Conservation (phyloP, 441 rosid species). For the Raphanus hybrid region DNA sequence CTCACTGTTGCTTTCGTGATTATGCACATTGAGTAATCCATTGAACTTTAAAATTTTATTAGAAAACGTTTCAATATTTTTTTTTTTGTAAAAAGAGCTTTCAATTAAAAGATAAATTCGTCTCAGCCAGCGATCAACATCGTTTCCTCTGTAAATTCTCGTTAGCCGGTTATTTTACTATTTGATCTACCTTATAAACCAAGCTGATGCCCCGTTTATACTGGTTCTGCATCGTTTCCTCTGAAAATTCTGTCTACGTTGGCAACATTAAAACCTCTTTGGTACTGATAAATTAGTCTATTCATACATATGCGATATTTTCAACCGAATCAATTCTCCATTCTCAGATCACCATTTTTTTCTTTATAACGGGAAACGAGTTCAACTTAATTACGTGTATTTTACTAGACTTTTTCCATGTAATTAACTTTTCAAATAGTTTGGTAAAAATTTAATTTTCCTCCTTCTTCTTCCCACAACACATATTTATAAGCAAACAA, state of each 20-base stretch:
- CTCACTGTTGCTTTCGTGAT: slow-evolving; percentile 33
- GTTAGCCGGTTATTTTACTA: neutral
- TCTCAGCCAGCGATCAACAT: slow-evolving; percentile 1
- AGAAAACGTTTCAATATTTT: neutral
- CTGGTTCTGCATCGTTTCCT: neutral
- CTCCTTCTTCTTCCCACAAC: slow-evolving; percentile 5
- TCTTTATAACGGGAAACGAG: neutral
- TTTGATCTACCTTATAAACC: neutral
- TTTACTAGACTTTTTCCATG: neutral
- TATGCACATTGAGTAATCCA: slow-evolving; percentile 38
- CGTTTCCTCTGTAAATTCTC: neutral
- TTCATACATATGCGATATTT: neutral
- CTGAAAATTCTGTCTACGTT: neutral
- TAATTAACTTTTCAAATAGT: neutral
- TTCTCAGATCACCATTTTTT: neutral
- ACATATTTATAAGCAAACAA: neutral
- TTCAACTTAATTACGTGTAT: neutral
- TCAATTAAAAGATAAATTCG: neutral
- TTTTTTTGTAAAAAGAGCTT: too few relatives aligned
- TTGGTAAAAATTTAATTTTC: neutral
- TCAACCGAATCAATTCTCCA: neutral
- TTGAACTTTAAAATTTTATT: neutral
- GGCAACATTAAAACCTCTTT: neutral
- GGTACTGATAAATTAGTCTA: neutral
- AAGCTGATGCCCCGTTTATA: neutral